Base-by-base conservation (phyloP, 2,329 filamentous ascomycete species). In the Pseudodiploospora longispora region DNA sequence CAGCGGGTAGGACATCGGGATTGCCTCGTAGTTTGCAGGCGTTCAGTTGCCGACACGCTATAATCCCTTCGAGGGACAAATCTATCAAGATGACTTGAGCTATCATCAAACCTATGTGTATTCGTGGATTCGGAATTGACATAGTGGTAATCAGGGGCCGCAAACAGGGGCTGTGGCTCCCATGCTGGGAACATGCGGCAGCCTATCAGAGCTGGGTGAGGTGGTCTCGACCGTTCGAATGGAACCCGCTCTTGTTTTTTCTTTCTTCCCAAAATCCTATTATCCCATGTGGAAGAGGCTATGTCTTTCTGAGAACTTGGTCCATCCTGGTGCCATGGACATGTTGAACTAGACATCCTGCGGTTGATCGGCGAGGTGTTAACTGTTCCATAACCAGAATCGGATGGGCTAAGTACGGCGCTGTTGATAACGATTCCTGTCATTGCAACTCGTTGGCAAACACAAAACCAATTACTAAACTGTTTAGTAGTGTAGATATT, bases 21-120 rank as follows among this genome's bases (percentile, higher is more conserved):
- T 8, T 61, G 55, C 55, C 71, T 75, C 28, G 62, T 68, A 8
- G 69, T 68, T 39, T 64, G 67, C 47, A 72, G 75, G 40, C 66
- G 70, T 42, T 78, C 69, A 3, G 61, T 57, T 3, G 59, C 55
- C 1, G 67, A 56, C 12, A 62, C 58, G 1, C 49, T 47, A 10
- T 53, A 48, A 32, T 68, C 60, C 47, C 72, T 63, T 6, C 58
- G 57, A 9, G 75, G 71, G 4, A 80, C 63, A 50, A 77, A 80
- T 38, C 76, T 70, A 50, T 80, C 74, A 3, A 67, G 60, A 5
- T 47, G 47, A 6, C 54, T 56, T 8, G 45, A 41, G 12, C 50
- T 48, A 27, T 42, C 41, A 30, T 41, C 33, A 27, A 19, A 19
- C 19, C 19, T 19, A 19, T 19, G 19, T 19, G 19, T 19, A 19